These are phyloP conservation scores for Rubroshorea leprosula DNA, from an alignment of 345 rosid genomes.

Conservation along the genomic window DNA sequence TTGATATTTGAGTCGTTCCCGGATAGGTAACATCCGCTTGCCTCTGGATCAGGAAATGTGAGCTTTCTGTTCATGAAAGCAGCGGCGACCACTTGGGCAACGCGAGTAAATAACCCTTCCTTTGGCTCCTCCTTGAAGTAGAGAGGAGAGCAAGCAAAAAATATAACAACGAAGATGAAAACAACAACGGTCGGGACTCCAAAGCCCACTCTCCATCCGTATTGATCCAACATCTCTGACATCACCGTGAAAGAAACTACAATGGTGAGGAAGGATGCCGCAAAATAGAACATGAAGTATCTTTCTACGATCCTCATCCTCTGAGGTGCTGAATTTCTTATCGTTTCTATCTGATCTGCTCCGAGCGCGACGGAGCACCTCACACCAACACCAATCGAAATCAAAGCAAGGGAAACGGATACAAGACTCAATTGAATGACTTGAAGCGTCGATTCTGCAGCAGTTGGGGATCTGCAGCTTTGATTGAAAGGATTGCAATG, in stretches of 20 bases:
- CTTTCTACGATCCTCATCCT: slow-evolving; percentile 44
- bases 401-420: slow-evolving; percentile 38
- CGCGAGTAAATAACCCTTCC: slow-evolving; percentile 41
- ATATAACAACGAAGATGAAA: slow-evolving; percentile 35
- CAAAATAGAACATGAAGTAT: slow-evolving; percentile 55
- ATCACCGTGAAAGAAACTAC: slow-evolving; percentile 40
- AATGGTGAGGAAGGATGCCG: slow-evolving; percentile 34
- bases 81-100: slow-evolving; percentile 39
- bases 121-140: slow-evolving; percentile 34
- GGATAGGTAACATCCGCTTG: slow-evolving; percentile 35
- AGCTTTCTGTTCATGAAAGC: slow-evolving; percentile 38
- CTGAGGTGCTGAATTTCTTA: slow-evolving; percentile 34
- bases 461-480: slow-evolving; percentile 37
- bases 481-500: slow-evolving; percentile 26
- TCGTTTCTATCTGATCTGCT: slow-evolving; percentile 53
- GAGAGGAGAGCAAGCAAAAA: slow-evolving; percentile 35
- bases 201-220: slow-evolving; percentile 55
- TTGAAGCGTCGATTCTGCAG: slow-evolving; percentile 39
- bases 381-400: slow-evolving; percentile 59
- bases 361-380: slow-evolving; percentile 65
- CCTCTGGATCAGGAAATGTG: slow-evolving; percentile 30
- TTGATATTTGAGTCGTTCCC: slow-evolving; percentile 33
- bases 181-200: slow-evolving; percentile 50
- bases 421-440: too few species aligned
- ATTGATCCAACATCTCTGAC: slow-evolving; percentile 46